A percentile compares a stretch with the other conserved stretches of the same genome.
Conservation (phyloP, 2,329 filamentous ascomycete species). For the Magnaporthales sp. region DNA sequence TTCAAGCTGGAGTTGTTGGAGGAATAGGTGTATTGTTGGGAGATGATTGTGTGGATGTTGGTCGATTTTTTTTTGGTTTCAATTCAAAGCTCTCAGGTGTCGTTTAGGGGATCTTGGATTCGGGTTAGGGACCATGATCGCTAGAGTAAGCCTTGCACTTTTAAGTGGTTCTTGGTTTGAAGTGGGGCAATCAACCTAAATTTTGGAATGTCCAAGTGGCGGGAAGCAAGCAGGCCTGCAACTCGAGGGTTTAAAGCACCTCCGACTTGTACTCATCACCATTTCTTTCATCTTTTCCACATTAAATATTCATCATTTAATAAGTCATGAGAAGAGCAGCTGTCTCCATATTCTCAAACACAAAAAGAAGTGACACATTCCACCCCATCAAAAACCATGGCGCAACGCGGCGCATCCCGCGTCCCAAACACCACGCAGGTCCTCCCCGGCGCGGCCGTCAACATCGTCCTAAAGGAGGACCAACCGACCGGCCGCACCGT, state of each 20-base stretch:
- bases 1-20: not conserved
- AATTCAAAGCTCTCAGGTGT: not conserved
- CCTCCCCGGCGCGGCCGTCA: constrained; percentile 53
- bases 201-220: not conserved
- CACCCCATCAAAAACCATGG: not conserved
- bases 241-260: not conserved
- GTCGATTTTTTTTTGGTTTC: not conserved
- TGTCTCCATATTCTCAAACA: not conserved
- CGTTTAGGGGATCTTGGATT: not conserved
- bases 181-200: not conserved
- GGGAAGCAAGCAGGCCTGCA: too few relatives aligned
- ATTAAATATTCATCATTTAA: too few relatives aligned
- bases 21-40: too few relatives aligned
- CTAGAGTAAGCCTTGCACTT: not conserved
- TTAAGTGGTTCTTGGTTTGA: not conserved
- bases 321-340: too few relatives aligned
- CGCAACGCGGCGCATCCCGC: constrained; percentile 10
- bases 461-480: constrained; percentile 68
- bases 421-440: constrained; percentile 45
- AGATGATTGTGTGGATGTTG: not conserved
- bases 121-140: too few relatives aligned
- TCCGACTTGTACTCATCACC: too few relatives aligned
- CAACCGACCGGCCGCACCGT: constrained; percentile 68
- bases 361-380: not conserved
- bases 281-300: too few relatives aligned